Base-by-base conservation (phyloP, 2,329 filamentous ascomycete species). In the Ampelomyces quisqualis region DNA sequence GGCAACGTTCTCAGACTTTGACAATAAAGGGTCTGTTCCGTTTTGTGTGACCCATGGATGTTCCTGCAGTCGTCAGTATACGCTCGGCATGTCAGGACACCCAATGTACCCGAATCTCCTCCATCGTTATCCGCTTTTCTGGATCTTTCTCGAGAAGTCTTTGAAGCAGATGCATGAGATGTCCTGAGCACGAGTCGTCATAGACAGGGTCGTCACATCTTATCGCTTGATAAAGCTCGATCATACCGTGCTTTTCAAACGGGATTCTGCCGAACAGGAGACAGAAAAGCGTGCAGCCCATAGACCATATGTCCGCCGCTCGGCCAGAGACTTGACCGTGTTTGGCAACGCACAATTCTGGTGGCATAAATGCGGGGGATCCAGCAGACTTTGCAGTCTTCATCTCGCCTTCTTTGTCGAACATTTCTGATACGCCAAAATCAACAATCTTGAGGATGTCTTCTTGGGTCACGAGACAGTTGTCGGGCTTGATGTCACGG, bases 401-500 rank as follows among this genome's bases (percentile, higher is more conserved):
- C 93, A 97, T 97, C 31, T 88, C 79, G 2, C 79, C 81, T 42
- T 86, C 77, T 65, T 94, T 95, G 62, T 91, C 86, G 56, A 98
- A 98, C 84, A 98, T 96, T 64, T 98, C 91, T 1, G 91, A 97
- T 6, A 97, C 93, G n/a, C 93, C 93, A 75, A 98, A 98, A 68
- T 97, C 93, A 37, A 95, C 90, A 51, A 98, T 86, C 67, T 97
- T 98, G 37, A 98, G 79, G n/a, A 95, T 83, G 58, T 97, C 86
- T 40, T 96, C 90, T 23, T 85, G 80, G 0, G 90, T 95, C 26
- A 98, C 74, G 6, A 98, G 78, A 38, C 95, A 85, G 57, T 98
- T 98, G 67, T 97, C 93, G 0, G 93, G 93, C 70, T 98, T 98
- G 73, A 98, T 96, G 61, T 98, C 93, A 38, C 93, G 82, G 67